Evolutionary conservation across 2,329 filamentous ascomycete genomes (phyloP), one percentile per base, ranked within the genome.

Genomic region (Ceratocystiopsis brevicomis): DNA sequence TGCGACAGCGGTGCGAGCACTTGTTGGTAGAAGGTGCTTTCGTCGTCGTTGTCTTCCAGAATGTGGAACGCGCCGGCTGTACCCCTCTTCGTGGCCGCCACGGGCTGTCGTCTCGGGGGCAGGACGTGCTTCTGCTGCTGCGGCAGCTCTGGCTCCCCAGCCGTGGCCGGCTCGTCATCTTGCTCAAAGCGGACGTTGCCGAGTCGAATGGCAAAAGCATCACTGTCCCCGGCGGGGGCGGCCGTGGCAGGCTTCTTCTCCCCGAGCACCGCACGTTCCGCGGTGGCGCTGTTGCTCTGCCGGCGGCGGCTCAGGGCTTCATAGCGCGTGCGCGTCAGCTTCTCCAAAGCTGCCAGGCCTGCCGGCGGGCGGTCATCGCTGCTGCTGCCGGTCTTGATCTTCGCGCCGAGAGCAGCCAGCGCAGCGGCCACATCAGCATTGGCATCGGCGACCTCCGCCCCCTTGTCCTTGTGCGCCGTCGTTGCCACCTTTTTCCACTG

Each of bases 401-500:
- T 8, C 17, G 35, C 32, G 36, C 14, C 37, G 17, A 32, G 25
- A 10, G 25, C 25, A 4, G 25, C 19, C 19, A 21, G 25, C 25
- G 25, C 25, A 30, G 10, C 25, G 25, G 25, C 25, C 10, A 11
- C 25, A 2, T 30, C 25, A 2, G 19, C 6, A 6, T 9, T 12
- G 11, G 17, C 17, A 9, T 10, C 37, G 11, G 9, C 37, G 15
- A 11, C 37, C 5, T 16, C 37, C 16, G 37, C 18, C 6, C 3
- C 37, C 6, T 5, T 19, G n/a, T 18, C 16, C 9, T 14, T 21
- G 11, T 30, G 25, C 25, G 10, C 15, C n/a, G 38, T 13, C 25
- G 25, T 33, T 9, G 39, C 39, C 37, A 41, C 67, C 49, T 66
- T 68, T 54, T 69, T 71, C 9, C 78, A 62, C 38, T 69, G 63